A percentile compares a stretch with the other conserved stretches of the same genome.
phyloP scores from a whole-genome alignment of 768 basidiomycete species.

The Lyophyllum atratum region DNA sequence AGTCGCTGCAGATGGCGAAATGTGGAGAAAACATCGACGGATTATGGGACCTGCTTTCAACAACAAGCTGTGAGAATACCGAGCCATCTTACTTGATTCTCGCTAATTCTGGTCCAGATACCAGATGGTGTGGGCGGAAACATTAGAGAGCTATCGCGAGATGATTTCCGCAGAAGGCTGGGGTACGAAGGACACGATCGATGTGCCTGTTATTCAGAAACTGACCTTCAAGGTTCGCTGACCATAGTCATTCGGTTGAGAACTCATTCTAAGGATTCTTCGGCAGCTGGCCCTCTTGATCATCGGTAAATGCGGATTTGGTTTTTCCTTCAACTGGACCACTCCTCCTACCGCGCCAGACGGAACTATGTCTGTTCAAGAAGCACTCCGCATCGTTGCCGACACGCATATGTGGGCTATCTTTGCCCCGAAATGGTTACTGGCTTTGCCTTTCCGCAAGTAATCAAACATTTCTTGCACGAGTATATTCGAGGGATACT shows the following conservation, averaged over 20 bases:
- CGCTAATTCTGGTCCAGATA: slow-evolving; percentile 24
- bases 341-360: slow-evolving; percentile 36
- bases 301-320: slow-evolving; percentile 49
- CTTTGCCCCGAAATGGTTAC: slow-evolving; percentile 39
- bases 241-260: no score
- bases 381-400: slow-evolving; percentile 36
- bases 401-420: slow-evolving; percentile 27
- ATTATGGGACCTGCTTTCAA: slow-evolving; percentile 48
- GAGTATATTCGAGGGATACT: background rate
- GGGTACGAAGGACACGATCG: slow-evolving; percentile 16
- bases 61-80: slow-evolving; percentile 34
- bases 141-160: slow-evolving; percentile 30
- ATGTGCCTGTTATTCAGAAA: slow-evolving; percentile 26
- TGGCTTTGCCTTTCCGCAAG: slow-evolving; percentile 36
- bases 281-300: slow-evolving; percentile 42
- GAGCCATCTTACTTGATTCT: background rate
- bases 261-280: background rate
- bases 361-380: slow-evolving; percentile 39
- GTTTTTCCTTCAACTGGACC: slow-evolving; percentile 43
- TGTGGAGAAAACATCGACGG: slow-evolving; percentile 47
- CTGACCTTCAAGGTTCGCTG: slow-evolving; percentile 32
- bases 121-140: slow-evolving; percentile 37
- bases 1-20: slow-evolving; percentile 42
- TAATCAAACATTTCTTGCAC: slow-evolving; percentile 13
- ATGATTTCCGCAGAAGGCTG: slow-evolving; percentile 34